phyloP scores from a whole-genome alignment of 768 basidiomycete species.

The Termitomyces sp. region DNA sequence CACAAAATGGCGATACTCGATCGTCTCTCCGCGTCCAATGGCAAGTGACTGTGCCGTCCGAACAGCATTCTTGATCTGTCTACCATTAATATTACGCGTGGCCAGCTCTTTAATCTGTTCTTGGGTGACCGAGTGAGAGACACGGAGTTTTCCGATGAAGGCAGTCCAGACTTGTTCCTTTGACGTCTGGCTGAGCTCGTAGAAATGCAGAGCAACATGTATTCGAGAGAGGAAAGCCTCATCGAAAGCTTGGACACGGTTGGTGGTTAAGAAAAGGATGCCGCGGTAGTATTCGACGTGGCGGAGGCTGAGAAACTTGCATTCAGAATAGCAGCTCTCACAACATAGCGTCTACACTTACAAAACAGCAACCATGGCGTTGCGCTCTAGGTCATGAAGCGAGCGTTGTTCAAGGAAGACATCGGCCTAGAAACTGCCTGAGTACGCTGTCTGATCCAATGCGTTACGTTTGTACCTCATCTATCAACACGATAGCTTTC shows the following conservation, averaged over 20 bases:
- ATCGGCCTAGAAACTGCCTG: conserved; percentile 42
- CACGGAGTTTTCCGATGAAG: conserved; percentile 49
- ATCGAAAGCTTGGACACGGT: conserved; percentile 58
- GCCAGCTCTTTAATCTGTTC: conserved; percentile 47
- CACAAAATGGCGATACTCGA: conserved; percentile 49
- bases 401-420: conserved; percentile 72
- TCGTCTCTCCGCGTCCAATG: conserved; percentile 39
- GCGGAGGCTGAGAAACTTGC: conserved; percentile 37
- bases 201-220: conserved; percentile 65
- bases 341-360: conserved; percentile 21
- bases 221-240: conserved; percentile 68
- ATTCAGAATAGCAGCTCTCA: conserved; percentile 17
- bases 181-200: conserved; percentile 49
- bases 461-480: conserved; percentile 33
- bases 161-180: conserved; percentile 62
- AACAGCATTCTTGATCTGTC: conserved; percentile 70
- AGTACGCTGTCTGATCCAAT: background rate
- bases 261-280: conserved; percentile 56
- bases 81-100: conserved; percentile 52
- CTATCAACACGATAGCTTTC: conserved; percentile 58
- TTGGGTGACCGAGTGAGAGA: conserved; percentile 30
- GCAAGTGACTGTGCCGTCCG: conserved; percentile 64
- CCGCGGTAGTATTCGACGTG: conserved; percentile 58
- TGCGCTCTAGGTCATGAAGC: conserved; percentile 60
- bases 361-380: conserved; percentile 74